Evolutionary conservation across 768 basidiomycete genomes (phyloP).

Genomic region (Tricholomella constricta): DNA sequence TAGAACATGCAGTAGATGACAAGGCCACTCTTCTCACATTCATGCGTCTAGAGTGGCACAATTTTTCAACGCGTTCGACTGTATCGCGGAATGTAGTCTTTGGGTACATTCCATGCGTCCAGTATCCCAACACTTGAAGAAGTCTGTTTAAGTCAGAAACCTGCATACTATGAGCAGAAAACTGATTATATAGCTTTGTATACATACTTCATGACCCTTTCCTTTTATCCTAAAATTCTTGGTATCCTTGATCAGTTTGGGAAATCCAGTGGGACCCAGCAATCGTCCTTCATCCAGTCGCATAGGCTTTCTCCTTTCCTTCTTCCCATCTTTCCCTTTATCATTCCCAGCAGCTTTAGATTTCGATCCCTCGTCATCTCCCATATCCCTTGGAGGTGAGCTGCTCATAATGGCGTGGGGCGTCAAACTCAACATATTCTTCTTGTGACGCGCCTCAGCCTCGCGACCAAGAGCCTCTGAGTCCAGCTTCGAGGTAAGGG

Average conservation of each 20-base stretch:
- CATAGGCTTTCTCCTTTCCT: slow-evolving; percentile 51
- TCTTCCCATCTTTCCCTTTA: slow-evolving; percentile 31
- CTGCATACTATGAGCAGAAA: slow-evolving; percentile 38
- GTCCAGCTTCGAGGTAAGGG: slow-evolving; percentile 54
- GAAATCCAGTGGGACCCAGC: slow-evolving; percentile 76
- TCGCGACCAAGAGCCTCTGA: slow-evolving; percentile 54
- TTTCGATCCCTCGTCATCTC: slow-evolving; percentile 22
- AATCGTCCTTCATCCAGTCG: slow-evolving; percentile 79
- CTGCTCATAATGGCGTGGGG: slow-evolving; percentile 52
- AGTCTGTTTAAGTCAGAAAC: slow-evolving; percentile 78
- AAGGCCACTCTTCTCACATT: slow-evolving; percentile 49
- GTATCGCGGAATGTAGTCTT: slow-evolving; percentile 88
- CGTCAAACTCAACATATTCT: slow-evolving; percentile 31
- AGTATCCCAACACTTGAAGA: slow-evolving; percentile 87
- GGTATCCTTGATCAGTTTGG: slow-evolving; percentile 71
- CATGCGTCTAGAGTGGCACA: slow-evolving; percentile 87
- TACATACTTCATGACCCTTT: slow-evolving; percentile 87
- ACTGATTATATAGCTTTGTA: neutral
- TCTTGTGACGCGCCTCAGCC: slow-evolving; percentile 52
- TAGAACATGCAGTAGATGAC: neutral
- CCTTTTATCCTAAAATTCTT: slow-evolving; percentile 82
- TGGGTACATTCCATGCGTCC: slow-evolving; percentile 93
- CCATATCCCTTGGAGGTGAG: slow-evolving; percentile 45
- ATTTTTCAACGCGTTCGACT: slow-evolving; percentile 79
- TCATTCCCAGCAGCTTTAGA: slow-evolving; percentile 29